A percentile compares a stretch with the other conserved stretches of the same genome.
These are phyloP conservation scores for Moesziomyces antarcticus DNA, from an alignment of 1,284 basidiomycete genomes.

Conservation along the genomic window DNA sequence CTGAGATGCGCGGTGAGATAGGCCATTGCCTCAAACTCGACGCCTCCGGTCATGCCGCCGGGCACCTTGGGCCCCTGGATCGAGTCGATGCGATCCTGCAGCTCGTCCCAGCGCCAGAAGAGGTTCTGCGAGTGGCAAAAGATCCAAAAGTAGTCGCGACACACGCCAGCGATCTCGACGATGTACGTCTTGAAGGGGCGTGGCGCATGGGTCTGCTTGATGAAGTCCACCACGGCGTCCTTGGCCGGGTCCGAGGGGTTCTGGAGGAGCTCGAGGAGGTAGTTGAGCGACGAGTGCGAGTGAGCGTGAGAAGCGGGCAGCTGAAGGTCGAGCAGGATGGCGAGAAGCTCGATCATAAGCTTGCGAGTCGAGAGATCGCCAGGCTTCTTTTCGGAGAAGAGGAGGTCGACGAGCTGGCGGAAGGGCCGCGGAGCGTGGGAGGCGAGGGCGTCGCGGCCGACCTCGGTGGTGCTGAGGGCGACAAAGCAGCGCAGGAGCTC, in stretches of 20 bases:
- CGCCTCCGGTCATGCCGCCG: slow-evolving; percentile 97
- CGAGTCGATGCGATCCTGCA: slow-evolving; percentile 76
- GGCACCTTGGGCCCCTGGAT: slow-evolving; percentile 93
- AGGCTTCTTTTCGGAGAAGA: slow-evolving; percentile 97
- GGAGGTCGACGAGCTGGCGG: slow-evolving; percentile 79
- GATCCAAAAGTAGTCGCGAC: slow-evolving; percentile 96
- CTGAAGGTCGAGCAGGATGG: slow-evolving; percentile 69
- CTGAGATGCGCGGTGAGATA: slow-evolving; percentile 73
- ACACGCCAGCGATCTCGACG: slow-evolving; percentile 86
- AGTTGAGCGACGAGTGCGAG: slow-evolving; percentile 42
- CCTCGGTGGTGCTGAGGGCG: slow-evolving; percentile 87
- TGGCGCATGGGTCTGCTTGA: slow-evolving; percentile 82
- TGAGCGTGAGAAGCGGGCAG: slow-evolving; percentile 45
- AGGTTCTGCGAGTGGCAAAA: slow-evolving; percentile 95
- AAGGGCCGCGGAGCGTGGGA: slow-evolving; percentile 87
- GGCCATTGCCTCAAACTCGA: slow-evolving; percentile 95
- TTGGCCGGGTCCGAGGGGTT: slow-evolving; percentile 44
- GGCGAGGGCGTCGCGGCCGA: slow-evolving; percentile 77
- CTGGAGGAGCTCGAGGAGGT: slow-evolving; percentile 57
- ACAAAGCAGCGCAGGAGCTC: slow-evolving; percentile 94
- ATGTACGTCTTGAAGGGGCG: slow-evolving; percentile 91
- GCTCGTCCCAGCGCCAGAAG: slow-evolving; percentile 83
- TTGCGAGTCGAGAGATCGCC: slow-evolving; percentile 90
- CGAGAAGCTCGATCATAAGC: slow-evolving; percentile 83
- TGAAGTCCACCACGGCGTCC: slow-evolving; percentile 75